phyloP scores from a whole-genome alignment of 225 moss, liverwort and hornwort genomes.

The Ulota crispa region DNA sequence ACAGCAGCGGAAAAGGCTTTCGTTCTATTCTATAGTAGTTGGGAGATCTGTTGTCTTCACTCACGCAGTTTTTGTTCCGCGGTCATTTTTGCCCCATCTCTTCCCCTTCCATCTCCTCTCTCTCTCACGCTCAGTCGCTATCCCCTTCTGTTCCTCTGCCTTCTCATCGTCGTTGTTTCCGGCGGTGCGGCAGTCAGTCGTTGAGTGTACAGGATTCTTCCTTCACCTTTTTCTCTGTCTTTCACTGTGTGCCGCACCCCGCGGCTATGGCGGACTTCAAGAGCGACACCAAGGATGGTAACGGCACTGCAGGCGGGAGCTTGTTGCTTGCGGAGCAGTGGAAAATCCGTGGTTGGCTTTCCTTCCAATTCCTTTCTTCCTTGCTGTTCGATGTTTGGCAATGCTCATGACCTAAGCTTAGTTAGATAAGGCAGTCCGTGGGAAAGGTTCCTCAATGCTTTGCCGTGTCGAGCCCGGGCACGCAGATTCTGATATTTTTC shows the following conservation, averaged over 20 bases:
- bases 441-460: no score
- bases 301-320: slow-evolving; percentile 27
- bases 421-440: no score
- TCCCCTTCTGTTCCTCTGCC: neutral
- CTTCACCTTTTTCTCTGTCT: neutral
- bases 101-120: neutral
- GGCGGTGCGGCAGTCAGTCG: neutral
- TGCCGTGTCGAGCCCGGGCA: no score
- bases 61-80: neutral
- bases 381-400: neutral
- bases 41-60: neutral
- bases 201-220: slow-evolving; percentile 39
- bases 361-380: neutral
- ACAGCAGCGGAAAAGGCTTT: neutral
- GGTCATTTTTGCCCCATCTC: neutral
- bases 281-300: slow-evolving; percentile 32
- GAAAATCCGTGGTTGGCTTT: slow-evolving; percentile 49
- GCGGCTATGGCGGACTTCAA: slow-evolving; percentile 48
- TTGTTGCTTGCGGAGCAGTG: slow-evolving; percentile 49
- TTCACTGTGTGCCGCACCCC: neutral
- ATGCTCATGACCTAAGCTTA: slow-evolving; percentile 2
- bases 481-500: slow-evolving; percentile 27
- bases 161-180: neutral
- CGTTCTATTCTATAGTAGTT: slow-evolving; percentile 1
- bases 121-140: neutral